Evolutionary conservation across 345 rosid species (phyloP).

Genomic region (Cardamine resedifolia): DNA sequence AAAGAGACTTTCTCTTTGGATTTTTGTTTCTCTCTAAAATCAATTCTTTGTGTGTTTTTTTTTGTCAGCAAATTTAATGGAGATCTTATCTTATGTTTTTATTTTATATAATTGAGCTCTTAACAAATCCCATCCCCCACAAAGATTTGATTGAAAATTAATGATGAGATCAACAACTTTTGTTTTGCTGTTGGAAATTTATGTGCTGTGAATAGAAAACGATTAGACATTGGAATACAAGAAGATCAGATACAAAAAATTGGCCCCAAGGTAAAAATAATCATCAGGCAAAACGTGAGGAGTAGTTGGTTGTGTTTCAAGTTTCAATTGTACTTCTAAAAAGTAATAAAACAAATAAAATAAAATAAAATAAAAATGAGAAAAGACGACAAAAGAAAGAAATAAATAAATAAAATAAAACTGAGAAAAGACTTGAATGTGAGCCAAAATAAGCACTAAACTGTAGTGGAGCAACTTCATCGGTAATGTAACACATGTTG

Average conservation of each 20-base stretch:
- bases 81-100: not conserved
- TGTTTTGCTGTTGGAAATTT: constrained; percentile 16
- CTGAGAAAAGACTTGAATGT: not conserved
- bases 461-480: constrained; percentile 25
- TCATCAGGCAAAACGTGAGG: constrained; percentile 22
- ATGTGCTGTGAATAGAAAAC: not conserved
- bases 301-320: constrained; percentile 31
- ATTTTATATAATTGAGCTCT: constrained; percentile 18
- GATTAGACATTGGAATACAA: constrained; percentile 16
- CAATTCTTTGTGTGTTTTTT: not conserved
- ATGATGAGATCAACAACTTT: constrained; percentile 28
- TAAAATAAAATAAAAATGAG: not conserved
- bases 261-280: not conserved
- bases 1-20: constrained; percentile 15
- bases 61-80: not conserved
- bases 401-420: not conserved
- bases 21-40: not conserved
- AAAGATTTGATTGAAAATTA: constrained; percentile 26
- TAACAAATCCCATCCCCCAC: constrained; percentile 23
- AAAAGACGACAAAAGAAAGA: too few relatives aligned
- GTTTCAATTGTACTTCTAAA: constrained; percentile 1
- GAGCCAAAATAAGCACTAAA: constrained; percentile 19
- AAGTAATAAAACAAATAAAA: not conserved
- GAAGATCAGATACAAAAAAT: constrained; percentile 7
- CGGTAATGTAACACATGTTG: constrained; percentile 33